phyloP scores from a whole-genome alignment of 148 eudicot genomes.

The Fagopyrum homotropicum region DNA sequence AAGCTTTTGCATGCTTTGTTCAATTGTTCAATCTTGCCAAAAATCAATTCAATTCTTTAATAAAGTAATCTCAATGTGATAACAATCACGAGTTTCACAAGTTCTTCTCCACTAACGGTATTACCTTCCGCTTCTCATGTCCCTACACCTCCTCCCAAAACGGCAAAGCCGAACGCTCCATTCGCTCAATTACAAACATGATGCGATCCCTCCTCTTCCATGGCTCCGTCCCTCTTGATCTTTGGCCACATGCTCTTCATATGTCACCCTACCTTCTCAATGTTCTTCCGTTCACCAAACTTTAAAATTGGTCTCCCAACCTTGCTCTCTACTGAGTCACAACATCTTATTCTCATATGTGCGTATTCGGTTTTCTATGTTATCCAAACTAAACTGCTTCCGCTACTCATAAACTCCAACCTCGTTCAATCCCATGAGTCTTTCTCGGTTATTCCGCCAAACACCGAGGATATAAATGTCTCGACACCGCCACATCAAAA shows the following conservation, averaged over 20 bases:
- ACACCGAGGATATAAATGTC: background rate
- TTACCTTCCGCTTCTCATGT: background rate
- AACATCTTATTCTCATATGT: background rate
- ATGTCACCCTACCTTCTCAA: background rate
- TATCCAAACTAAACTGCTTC: background rate
- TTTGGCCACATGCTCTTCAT: background rate
- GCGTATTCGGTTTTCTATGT: background rate
- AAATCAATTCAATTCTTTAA: background rate
- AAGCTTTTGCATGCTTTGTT: background rate
- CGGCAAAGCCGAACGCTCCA: background rate
- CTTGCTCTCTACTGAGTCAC: background rate
- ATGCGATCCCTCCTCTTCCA: background rate
- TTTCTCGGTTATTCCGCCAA: slow-evolving; percentile 1
- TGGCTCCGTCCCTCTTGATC: background rate
- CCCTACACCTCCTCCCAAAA: background rate
- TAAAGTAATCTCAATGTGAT: background rate
- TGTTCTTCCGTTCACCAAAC: background rate
- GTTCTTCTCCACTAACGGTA: background rate
- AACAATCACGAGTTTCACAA: background rate
- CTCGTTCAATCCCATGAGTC: background rate
- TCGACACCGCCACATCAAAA: background rate
- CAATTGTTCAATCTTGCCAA: background rate
- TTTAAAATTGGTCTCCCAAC: background rate
- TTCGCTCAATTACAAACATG: background rate
- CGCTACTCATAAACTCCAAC: background rate